Percentiles rank a stretch among this genome's conserved stretches.
Evolutionary conservation across 192 early-diverging fungal genomes (phyloP).

Genomic region (Coemansia sp.): DNA sequence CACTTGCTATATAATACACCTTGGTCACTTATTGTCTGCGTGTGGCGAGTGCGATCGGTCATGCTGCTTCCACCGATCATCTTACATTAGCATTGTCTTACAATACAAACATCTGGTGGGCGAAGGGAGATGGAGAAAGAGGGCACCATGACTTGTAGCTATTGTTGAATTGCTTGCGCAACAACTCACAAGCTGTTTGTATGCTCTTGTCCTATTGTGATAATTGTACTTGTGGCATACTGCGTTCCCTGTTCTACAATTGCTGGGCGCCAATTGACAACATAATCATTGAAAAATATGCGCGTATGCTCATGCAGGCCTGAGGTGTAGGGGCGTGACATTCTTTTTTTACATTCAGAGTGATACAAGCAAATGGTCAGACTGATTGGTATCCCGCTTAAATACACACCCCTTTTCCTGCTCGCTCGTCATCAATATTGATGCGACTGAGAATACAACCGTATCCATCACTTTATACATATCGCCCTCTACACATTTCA

Average conservation of each 20-base stretch:
- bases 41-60: conserved; percentile 7
- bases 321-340: not conserved
- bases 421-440: not conserved
- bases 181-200: not conserved
- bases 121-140: not conserved
- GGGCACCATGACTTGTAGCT: conserved; percentile 1
- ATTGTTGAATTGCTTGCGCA: conserved; percentile 6
- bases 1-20: not conserved
- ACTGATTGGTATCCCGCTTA: not conserved
- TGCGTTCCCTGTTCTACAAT: conserved; percentile 5
- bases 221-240: conserved; percentile 4
- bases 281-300: conserved; percentile 6
- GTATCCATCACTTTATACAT: conserved; percentile 8
- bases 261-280: not conserved
- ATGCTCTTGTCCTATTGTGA: not conserved
- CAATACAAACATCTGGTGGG: not conserved
- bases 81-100: not conserved
- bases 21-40: not conserved
- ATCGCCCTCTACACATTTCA: not conserved
- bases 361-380: not conserved
- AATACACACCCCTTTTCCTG: not conserved
- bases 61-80: not conserved
- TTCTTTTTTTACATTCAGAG: not conserved
- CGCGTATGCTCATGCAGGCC: not conserved
- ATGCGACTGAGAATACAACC: not conserved